Percentiles rank a stretch among this genome's conserved stretches.
phyloP scores from a whole-genome alignment of 495 filamentous ascomycete species.

The Penicillium mononematosum region DNA sequence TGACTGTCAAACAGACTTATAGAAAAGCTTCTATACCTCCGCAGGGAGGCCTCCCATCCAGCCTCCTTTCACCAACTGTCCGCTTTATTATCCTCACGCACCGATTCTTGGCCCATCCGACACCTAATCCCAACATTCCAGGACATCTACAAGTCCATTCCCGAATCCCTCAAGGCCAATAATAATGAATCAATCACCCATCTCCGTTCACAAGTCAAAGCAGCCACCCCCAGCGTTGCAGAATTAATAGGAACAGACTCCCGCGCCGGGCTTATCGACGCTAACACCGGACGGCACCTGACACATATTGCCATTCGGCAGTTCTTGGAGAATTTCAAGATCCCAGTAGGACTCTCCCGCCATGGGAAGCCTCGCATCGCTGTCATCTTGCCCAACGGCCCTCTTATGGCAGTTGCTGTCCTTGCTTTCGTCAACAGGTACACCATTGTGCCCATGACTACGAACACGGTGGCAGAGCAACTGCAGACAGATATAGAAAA shows the following conservation, averaged over 20 bases:
- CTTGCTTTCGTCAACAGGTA: constrained; percentile 22
- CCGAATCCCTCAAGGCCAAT: constrained; percentile 12
- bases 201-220: constrained; percentile 17
- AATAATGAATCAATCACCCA: constrained; percentile 12
- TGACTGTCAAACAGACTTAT: constrained; percentile 10
- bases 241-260: constrained; percentile 17
- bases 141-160: constrained; percentile 18
- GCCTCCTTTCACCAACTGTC: constrained; percentile 12
- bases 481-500: constrained; percentile 22
- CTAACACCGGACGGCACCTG: constrained; percentile 10
- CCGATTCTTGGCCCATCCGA: constrained; percentile 12
- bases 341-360: constrained; percentile 12
- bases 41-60: constrained; percentile 17
- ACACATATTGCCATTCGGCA: constrained; percentile 17
- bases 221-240: constrained; percentile 8
- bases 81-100: constrained; percentile 11
- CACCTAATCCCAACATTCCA: constrained; percentile 16
- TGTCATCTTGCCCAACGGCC: constrained; percentile 24
- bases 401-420: constrained; percentile 18
- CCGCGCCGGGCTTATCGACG: constrained; percentile 19
- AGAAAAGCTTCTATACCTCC: constrained; percentile 18
- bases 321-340: constrained; percentile 18
- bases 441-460: constrained; percentile 24
- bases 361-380: constrained; percentile 24
- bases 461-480: constrained; percentile 23